Conservation (phyloP, 192 early-diverging fungal genomes). For the Geosiphon pyriformis region DNA sequence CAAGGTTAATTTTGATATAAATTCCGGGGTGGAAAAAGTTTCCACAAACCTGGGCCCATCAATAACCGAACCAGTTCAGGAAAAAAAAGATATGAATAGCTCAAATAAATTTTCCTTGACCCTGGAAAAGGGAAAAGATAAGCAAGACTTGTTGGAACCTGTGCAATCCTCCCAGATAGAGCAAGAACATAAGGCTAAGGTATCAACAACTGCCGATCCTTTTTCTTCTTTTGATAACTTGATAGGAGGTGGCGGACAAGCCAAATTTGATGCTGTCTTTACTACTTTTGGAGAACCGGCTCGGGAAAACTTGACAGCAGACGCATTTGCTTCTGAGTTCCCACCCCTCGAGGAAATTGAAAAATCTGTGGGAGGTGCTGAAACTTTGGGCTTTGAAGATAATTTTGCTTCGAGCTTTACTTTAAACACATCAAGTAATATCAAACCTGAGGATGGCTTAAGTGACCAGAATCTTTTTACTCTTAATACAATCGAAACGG, state of each 20-base stretch:
- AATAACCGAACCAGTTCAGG: too few relatives aligned
- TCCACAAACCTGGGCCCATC: background rate
- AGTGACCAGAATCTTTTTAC: background rate
- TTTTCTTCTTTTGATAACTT: conserved; percentile 11
- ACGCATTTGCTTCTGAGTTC: conserved; percentile 19
- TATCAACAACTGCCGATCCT: background rate
- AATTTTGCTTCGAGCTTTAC: conserved; percentile 12
- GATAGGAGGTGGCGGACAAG: background rate
- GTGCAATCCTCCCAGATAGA: background rate
- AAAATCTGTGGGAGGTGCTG: background rate
- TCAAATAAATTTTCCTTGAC: background rate
- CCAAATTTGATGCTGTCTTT: conserved; percentile 8
- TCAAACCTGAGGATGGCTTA: background rate
- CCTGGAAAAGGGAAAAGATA: background rate
- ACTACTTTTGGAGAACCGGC: background rate
- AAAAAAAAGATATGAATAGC: too few relatives aligned
- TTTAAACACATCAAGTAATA: background rate
- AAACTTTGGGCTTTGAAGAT: conserved; percentile 16
- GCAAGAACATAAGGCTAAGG: background rate
- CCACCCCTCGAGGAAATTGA: conserved; percentile 20
- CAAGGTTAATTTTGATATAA: background rate
- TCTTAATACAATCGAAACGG: background rate
- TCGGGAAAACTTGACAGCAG: conserved; percentile 6
- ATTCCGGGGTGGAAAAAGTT: background rate
- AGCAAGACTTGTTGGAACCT: background rate